Evolutionary conservation across 140 eudicot species (phyloP).

Genomic region (Bidens hawaiensis): DNA sequence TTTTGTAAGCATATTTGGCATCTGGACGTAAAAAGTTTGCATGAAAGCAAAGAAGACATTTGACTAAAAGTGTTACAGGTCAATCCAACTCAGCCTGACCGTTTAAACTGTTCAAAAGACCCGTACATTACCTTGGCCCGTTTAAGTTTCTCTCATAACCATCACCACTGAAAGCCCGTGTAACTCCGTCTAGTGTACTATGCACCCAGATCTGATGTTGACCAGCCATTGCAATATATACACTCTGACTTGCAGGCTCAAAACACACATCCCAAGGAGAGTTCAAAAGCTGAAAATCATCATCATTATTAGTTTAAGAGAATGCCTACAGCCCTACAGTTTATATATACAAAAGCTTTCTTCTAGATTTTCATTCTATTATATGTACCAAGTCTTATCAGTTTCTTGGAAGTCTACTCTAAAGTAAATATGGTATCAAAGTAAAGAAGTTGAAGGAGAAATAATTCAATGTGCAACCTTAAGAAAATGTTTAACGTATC

Average conservation of each 20-base stretch:
- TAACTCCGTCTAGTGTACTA: slow-evolving; percentile 58
- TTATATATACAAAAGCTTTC: no score
- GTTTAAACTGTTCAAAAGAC: no score
- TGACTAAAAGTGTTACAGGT: neutral
- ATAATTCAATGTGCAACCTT: neutral
- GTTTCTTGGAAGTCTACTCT: slow-evolving; percentile 1
- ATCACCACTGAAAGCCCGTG: slow-evolving; percentile 88
- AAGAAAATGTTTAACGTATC: neutral
- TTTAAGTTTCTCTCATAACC: slow-evolving; percentile 96
- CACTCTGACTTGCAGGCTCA: slow-evolving; percentile 68
- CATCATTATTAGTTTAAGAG: slow-evolving; percentile 5
- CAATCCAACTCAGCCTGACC: neutral
- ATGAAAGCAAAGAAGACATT: neutral
- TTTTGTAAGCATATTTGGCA: neutral
- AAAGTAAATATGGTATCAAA: neutral
- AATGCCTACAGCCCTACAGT: no score
- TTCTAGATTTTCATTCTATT: neutral
- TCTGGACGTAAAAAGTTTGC: neutral
- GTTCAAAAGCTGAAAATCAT: slow-evolving; percentile 77
- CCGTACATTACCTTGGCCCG: slow-evolving; percentile 71
- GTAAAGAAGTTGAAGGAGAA: neutral
- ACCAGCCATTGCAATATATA: slow-evolving; percentile 98
- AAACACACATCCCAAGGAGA: slow-evolving; percentile 99
- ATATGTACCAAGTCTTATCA: neutral
- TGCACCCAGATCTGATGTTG: slow-evolving; percentile 98